Base-by-base conservation (phyloP, 768 basidiomycete genomes). In the Sistotremastrum niveocremeum region DNA sequence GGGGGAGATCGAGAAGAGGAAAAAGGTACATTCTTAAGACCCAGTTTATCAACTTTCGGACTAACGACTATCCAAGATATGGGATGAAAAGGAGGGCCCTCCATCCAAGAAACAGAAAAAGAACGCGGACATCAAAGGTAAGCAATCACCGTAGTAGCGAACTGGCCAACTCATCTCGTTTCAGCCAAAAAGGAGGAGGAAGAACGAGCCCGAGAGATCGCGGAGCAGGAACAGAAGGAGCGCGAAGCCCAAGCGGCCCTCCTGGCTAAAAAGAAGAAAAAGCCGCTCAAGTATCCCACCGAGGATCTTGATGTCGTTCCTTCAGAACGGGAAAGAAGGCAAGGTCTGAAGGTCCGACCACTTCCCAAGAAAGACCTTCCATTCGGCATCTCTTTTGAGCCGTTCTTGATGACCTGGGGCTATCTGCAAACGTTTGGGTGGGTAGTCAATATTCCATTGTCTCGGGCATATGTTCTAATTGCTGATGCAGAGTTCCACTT, bases 361-460 rank as follows among this genome's bases (percentile, higher is more conserved):
- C 55, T 72, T 41, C 75, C 84, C 4, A 84, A 75, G 55, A 41
- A 38, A 10, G 49, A 52, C 49, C 64, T 89, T 44, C 83, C 88
- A 4, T 87, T 88, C 58, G 77, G 79, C 43, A 70, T 68, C 7
- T 65, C 72, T 8, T 94, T 95, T 51, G 93, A 97, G 59, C 66
- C 72, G 6, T 89, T 97, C 61, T 63, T 98, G 32, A 82, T 87
- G 81, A 68, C 78, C 6, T 99, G 93, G 93, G 91, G 88, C 62
- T 94, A 94, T 62, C 63, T 98, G 46, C 82, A 87, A 45, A 82
- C 90, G 44, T 93, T 93, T 62, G 89, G 91, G 95, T 95, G 59
- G 55, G 78, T 63, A 32, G 45, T 54, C 11, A 49, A 40, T 45
- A 32, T 42, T 30, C 41, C 35, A 34, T 45, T 6, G 6, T 34